phyloP scores from a whole-genome alignment of 192 early-diverging fungal species.

The Entophlyctis luteolus region DNA sequence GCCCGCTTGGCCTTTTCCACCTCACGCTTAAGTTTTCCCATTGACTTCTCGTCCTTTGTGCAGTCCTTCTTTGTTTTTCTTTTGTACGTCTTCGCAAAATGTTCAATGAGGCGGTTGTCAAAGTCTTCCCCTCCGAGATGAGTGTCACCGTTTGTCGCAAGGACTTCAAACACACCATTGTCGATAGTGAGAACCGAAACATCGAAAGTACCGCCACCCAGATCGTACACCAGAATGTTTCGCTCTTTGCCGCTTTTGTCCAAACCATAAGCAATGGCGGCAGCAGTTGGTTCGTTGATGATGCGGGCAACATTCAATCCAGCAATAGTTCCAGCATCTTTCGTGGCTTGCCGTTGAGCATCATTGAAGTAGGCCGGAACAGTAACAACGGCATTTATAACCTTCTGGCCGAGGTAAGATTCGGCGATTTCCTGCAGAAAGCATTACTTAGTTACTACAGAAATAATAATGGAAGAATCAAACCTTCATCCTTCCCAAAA shows the following conservation, averaged over 20 bases:
- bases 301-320: slow-evolving; percentile 81
- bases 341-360: slow-evolving; percentile 91
- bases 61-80: slow-evolving; percentile 83
- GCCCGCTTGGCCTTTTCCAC: slow-evolving; percentile 97
- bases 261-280: slow-evolving; percentile 93
- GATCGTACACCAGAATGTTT: slow-evolving; percentile 93
- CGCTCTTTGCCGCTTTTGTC: slow-evolving; percentile 85
- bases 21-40: slow-evolving; percentile 92
- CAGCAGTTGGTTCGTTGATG: slow-evolving; percentile 91
- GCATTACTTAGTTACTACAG: no score
- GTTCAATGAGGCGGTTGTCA: slow-evolving; percentile 89
- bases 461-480: no score
- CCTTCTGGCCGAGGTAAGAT: slow-evolving; percentile 77
- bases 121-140: slow-evolving; percentile 98
- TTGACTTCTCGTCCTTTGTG: slow-evolving; percentile 78
- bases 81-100: slow-evolving; percentile 91
- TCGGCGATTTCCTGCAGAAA: slow-evolving; percentile 89
- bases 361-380: slow-evolving; percentile 98
- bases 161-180: slow-evolving; percentile 94
- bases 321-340: slow-evolving; percentile 82
- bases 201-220: slow-evolving; percentile 97
- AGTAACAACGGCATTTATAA: slow-evolving; percentile 92
- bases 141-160: slow-evolving; percentile 94
- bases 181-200: slow-evolving; percentile 94
- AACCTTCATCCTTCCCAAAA: slow-evolving; percentile 94